A percentile compares a stretch with the other conserved stretches of the same genome.
Evolutionary conservation across 2,329 filamentous ascomycete genomes (phyloP).

Genomic region (Trichophyton simii): DNA sequence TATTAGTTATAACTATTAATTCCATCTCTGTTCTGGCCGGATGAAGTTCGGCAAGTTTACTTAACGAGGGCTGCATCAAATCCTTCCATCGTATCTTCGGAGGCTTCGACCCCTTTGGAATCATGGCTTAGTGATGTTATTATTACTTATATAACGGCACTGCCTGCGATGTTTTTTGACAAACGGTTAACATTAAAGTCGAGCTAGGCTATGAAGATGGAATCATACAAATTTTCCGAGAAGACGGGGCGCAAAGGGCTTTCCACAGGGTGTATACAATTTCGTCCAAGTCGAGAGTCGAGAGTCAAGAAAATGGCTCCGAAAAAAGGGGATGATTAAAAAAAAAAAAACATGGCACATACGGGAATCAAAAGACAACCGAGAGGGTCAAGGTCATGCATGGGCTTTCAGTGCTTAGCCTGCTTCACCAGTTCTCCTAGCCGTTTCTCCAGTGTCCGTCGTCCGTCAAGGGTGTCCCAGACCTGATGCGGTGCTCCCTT

Average conservation of each 20-base stretch:
- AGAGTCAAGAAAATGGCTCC: neutral
- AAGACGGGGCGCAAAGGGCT: no score
- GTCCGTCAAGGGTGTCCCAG: constrained; percentile 64
- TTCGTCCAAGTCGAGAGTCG: no score
- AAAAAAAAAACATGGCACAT: neutral
- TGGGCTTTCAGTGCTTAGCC: neutral
- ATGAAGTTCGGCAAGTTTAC: neutral
- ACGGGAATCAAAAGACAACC: neutral
- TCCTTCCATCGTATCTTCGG: neutral
- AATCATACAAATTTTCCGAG: neutral
- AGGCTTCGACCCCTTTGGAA: neutral
- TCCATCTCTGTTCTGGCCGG: neutral
- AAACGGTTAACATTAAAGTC: no score
- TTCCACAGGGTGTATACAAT: no score
- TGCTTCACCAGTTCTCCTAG: constrained; percentile 52
- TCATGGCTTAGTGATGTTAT: neutral
- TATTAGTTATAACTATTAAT: no score
- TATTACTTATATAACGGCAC: no score
- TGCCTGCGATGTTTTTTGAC: no score
- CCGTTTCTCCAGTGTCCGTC: constrained; percentile 64
- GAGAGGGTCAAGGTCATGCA: neutral
- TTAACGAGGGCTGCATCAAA: neutral
- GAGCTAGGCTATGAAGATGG: neutral
- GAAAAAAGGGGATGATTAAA: neutral
- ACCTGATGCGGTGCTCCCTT: constrained; percentile 73